These are phyloP conservation scores for Coprinopsis sp. DNA, from an alignment of 768 basidiomycete species.

Conservation along the genomic window DNA sequence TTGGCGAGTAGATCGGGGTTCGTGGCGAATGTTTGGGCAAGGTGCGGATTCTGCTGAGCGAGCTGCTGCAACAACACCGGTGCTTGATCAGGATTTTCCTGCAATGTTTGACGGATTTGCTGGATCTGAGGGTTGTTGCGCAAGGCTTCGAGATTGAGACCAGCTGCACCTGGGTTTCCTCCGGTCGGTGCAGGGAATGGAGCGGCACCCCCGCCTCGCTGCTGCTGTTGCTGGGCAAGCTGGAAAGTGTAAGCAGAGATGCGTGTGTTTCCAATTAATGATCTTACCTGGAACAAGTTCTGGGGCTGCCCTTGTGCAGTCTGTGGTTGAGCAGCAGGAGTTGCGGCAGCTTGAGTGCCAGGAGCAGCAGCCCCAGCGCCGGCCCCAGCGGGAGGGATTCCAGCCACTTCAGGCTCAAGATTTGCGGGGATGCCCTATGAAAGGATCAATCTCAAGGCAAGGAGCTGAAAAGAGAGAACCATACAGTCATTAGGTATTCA, in stretches of 20 bases:
- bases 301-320: slow-evolving; percentile 53
- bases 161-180: slow-evolving; percentile 30
- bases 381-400: slow-evolving; percentile 25
- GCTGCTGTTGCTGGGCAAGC: slow-evolving; percentile 73
- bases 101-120: slow-evolving; percentile 68
- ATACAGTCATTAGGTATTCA: slow-evolving; percentile 93
- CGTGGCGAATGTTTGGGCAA: slow-evolving; percentile 61
- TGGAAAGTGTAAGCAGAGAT: slow-evolving; percentile 21
- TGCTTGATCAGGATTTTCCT: slow-evolving; percentile 70
- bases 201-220: slow-evolving; percentile 36
- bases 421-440: slow-evolving; percentile 76
- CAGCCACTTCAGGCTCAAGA: slow-evolving; percentile 48
- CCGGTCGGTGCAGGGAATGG: slow-evolving; percentile 26
- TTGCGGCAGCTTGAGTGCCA: slow-evolving; percentile 21
- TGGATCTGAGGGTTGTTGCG: slow-evolving; percentile 61
- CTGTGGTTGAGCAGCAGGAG: slow-evolving; percentile 33
- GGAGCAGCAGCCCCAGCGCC: slow-evolving; percentile 27
- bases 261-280: neutral
- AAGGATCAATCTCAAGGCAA: slow-evolving; percentile 10
- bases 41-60: slow-evolving; percentile 62
- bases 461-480: slow-evolving; percentile 21
- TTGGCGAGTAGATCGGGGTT: slow-evolving; percentile 71
- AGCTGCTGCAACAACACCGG: slow-evolving; percentile 86
- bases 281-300: slow-evolving; percentile 78
- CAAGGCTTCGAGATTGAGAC: slow-evolving; percentile 48